Base-by-base conservation (phyloP, 1,284 basidiomycete genomes). In the Peniophora sp. region DNA sequence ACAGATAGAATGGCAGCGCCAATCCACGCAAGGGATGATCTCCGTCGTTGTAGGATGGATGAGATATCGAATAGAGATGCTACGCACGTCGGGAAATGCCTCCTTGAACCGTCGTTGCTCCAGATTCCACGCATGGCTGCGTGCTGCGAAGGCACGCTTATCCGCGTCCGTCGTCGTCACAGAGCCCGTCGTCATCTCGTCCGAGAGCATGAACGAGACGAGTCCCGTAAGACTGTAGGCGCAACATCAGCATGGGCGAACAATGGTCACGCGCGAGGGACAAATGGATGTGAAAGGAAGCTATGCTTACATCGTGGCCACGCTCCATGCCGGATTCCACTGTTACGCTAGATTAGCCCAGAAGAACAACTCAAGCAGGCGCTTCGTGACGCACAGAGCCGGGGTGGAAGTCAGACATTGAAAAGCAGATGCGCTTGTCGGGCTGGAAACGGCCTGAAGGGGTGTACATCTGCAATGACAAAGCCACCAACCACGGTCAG, bases 111-210 rank as follows among this genome's bases (percentile, higher is more conserved):
- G 81, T 56, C 81, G 76, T 64, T 92, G 88, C 35, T 71, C 66
- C 41, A 93, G 62, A 65, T 97, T 97, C 83, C 88, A 96, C 0
- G 74, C 68, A 64, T 97, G 94, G 63, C 89, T 93, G 52, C 84
- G 78, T 3, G 74, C 69, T 0, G 94, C 93, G 53, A 92, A 84
- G 0, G 73, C 68, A 49, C 79, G 80, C 67, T 94, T 94, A 62
- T 96, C 88, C 3, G 76, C 72, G 47, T 87, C 83, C n/a, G 84
- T 81, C 0, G 89, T 85, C 15, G 81, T 89, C 43, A 96, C 83
- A 1, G 89, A 92, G 11, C 94, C 94, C 0, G 94, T 95, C 0
- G 94, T 97, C 81, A 97, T 93, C 72, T 97, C 94, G 60, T 97
- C 92, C 2, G 90, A 87, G 50, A 95, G 79, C 95, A 97, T 97